Conservation (phyloP, 2,329 filamentous ascomycete species). For the Fusarium marasasianum region DNA sequence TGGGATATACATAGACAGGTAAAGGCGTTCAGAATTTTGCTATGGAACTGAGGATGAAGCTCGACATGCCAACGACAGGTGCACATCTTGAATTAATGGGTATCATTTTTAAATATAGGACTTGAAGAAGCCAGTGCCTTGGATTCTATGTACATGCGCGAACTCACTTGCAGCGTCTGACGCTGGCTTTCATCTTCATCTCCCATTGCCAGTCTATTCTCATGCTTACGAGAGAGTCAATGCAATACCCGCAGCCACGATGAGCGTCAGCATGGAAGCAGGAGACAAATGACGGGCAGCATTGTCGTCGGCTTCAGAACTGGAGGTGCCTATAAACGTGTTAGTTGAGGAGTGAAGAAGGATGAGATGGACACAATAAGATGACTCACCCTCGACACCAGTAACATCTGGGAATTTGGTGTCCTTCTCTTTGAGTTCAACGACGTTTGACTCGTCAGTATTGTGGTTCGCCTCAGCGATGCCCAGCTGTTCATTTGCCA, state of each 20-base stretch:
- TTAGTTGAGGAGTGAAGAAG: constrained; percentile 21
- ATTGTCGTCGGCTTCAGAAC: constrained; percentile 26
- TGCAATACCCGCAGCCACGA: constrained; percentile 32
- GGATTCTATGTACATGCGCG: not conserved
- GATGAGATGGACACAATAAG: not conserved
- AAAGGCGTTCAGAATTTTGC: constrained; percentile 1
- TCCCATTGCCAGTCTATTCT: not conserved
- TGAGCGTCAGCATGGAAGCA: constrained; percentile 20
- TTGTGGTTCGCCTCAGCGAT: constrained; percentile 64
- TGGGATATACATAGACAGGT: constrained; percentile 1
- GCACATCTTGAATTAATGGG: constrained; percentile 3
- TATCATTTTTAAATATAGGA: constrained; percentile 18
- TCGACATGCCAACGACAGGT: not conserved
- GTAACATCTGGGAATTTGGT: constrained; percentile 54
- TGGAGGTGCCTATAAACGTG: constrained; percentile 23
- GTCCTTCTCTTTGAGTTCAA: constrained; percentile 54
- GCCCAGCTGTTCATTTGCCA: constrained; percentile 60
- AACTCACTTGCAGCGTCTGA: not conserved
- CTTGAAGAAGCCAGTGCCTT: not conserved
- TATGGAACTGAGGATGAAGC: not conserved
- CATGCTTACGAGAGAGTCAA: constrained; percentile 19
- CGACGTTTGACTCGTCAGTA: constrained; percentile 53
- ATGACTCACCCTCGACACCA: constrained; percentile 53
- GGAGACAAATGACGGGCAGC: constrained; percentile 32
- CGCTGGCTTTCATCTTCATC: not conserved